Conservation (phyloP, 495 filamentous ascomycete species). For the Aspergillus diversus region DNA sequence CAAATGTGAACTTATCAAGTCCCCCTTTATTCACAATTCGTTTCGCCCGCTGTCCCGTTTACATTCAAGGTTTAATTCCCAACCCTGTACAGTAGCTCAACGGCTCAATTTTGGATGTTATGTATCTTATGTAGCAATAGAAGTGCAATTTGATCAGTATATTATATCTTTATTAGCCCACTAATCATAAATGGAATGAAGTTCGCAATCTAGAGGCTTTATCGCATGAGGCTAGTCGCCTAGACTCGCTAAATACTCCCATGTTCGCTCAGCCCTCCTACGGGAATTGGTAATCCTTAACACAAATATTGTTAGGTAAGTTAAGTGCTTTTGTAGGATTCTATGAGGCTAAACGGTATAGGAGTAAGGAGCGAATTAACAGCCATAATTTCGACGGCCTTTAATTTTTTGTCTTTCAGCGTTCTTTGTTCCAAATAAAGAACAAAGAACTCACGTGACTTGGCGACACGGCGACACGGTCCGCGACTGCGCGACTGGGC, state of each 20-base stretch:
- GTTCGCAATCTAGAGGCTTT: background rate
- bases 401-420: no score
- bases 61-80: background rate
- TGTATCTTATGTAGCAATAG: conserved; percentile 26
- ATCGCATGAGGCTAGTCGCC: background rate
- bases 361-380: no score
- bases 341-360: no score
- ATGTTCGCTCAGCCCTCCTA: no score
- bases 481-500: conserved; percentile 16
- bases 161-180: background rate
- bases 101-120: conserved; percentile 6
- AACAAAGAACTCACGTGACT: conserved; percentile 8
- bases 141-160: background rate
- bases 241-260: background rate
- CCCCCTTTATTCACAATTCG: background rate
- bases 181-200: background rate
- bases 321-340: no score
- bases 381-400: no score
- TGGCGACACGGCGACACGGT: conserved; percentile 3
- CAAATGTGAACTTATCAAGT: background rate
- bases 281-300: no score
- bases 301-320: no score
- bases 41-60: background rate
- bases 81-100: conserved; percentile 13
- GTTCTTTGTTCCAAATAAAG: no score